Base-by-base conservation (phyloP, 2,329 filamentous ascomycete species). In the Colletotrichum camelliae region DNA sequence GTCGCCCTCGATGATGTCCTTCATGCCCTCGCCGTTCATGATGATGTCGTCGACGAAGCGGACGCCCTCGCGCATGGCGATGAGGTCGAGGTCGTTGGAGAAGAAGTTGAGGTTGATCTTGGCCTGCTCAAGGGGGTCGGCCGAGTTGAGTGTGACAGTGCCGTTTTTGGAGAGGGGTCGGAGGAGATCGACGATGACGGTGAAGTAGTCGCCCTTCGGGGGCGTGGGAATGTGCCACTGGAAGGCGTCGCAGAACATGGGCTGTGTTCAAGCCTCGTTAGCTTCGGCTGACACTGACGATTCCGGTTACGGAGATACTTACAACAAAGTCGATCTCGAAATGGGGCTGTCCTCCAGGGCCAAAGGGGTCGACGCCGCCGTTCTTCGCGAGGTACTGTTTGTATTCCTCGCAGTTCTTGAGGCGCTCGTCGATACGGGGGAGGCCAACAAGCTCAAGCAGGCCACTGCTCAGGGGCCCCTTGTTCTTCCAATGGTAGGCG, bases 41-140 rank as follows among this genome's bases (percentile, higher is more conserved):
- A 93, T 78, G n/a, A 93, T 83, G 77, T 93, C 90, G 81, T 92
- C 88, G 9, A 85, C 84, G 80, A 86, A 91, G 18, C 89, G 85
- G 24, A 92, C 86, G 21, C 91, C 91, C 80, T 92, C 90, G 31
- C 89, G 88, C 82, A 93, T 84, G 4, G 88, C 90, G 21, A 92
- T 82, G n/a, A 93, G 85, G 77, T 88, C 87, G 2, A 91, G 85
- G 43, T 90, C 89, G n/a, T 88, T 83, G 55, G 85, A 84, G 85
- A 89, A 92, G 82, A 89, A 92, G 83, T 91, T 91, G 81, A 92
- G 88, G 80, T 89, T 88, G 80, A 93, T 92, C 61, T 89, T 84
- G 2, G 92, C 89, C 64, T 89, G 87, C 65, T 89, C 89, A 2
- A 90, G 87, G 0, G 92, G 91, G 80, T 93, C 86, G 0, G 87